Base-by-base conservation (phyloP, 345 rosid species). In the Eucalyptus cloeziana region DNA sequence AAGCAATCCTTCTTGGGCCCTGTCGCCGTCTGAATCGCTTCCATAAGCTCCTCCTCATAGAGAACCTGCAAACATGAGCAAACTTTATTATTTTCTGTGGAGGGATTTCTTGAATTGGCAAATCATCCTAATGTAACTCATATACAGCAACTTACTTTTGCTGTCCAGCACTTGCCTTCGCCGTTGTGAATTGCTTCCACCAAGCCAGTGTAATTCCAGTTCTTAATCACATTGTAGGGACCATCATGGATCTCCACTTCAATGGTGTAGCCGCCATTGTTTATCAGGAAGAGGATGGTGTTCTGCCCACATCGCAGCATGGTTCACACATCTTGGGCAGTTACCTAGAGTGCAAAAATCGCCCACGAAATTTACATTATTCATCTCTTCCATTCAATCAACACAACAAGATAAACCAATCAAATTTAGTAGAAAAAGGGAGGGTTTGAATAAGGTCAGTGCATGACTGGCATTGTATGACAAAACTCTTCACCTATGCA, bases 201-300 rank as follows among this genome's bases (percentile, higher is more conserved):
- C 85, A 96, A 86, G 54, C 90, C 96, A 0, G 98, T 95, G 92
- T 96, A 96, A 94, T 96, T 94, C 98, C 98, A 95, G 94, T 96
- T 95, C 95, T 96, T 96, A 43, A 96, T 96, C 93, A 95, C 96
- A 87, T 96, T 96, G 93, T 96, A 95, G 10, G 98, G 98, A 5
- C 98, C 98, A 56, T 96, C 98, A 58, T 96, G 98, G 91, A 96
- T 96, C 91, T 96, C 97, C 21, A 94, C 98, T 92, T 95, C 98
- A 86, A 95, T 94, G 87, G 98, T 95, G 93, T 96, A 96, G 13
- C 98, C 97, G 58, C 97, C 97, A 86, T 96, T 96, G 93, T 96
- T 96, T 62, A 96, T 94, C 89, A 96, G 93, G 93, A 96, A 96
- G 88, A 95, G 93, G 88, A 96, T 93, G 90, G 31, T 94, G 14